Evolutionary conservation across 169 alveolate genomes (phyloP), one percentile per base, ranked within the genome.

Genomic region (Eimeria maxima): DNA sequence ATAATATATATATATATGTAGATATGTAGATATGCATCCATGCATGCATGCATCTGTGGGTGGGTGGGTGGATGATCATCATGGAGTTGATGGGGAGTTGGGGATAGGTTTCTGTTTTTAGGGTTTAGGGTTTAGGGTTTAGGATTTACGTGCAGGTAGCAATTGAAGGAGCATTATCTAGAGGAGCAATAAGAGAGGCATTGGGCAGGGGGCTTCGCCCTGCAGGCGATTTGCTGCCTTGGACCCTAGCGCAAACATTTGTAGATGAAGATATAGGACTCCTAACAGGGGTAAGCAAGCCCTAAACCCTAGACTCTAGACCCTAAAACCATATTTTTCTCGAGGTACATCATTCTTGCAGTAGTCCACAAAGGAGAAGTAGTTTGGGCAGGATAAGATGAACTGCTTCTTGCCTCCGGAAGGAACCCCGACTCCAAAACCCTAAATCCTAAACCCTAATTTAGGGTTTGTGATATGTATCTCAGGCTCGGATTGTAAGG

Each of bases 41-140:
- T n/a, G n/a, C n/a, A n/a, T n/a, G n/a, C n/a, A n/a, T n/a, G n/a
- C n/a, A n/a, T n/a, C n/a, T n/a, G n/a, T n/a, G n/a, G n/a, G n/a
- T n/a, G n/a, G n/a, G n/a, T n/a, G n/a, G n/a, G n/a, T n/a, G n/a
- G n/a, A n/a, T n/a, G n/a, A n/a, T n/a, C n/a, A n/a, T n/a, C n/a
- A n/a, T n/a, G n/a, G n/a, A n/a, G n/a, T n/a, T n/a, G n/a, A n/a
- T n/a, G n/a, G n/a, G n/a, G n/a, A n/a, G n/a, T n/a, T n/a, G n/a
- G n/a, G n/a, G n/a, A n/a, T n/a, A n/a, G n/a, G 27, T 8, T 8
- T 11, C 42, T 29, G 44, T 11, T 11, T 13, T 29, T 27, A 29
- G 50, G 81, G 81, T 29, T 33, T 71, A 71, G 81, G 81, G 81
- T 71, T 71, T 71, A 71, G 81, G 81, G 50, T n/a, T 29, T 71